A percentile compares a stretch with the other conserved stretches of the same genome.
These are phyloP conservation scores for Calonectria crousiana DNA, from an alignment of 2,329 filamentous ascomycete genomes.

Conservation along the genomic window DNA sequence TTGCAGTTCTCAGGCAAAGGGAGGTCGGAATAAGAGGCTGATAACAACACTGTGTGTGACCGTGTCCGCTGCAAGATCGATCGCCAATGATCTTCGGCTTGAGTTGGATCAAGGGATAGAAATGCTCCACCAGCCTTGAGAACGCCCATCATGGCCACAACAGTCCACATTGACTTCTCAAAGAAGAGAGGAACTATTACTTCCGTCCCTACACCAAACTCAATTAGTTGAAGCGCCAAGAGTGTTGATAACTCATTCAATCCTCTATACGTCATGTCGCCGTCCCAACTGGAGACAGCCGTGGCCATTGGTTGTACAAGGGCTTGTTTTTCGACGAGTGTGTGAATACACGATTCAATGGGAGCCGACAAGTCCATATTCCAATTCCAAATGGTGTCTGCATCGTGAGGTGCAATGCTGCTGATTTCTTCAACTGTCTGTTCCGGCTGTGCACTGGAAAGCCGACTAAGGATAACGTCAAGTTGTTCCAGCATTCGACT, in stretches of 20 bases:
- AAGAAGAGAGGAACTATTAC: background rate
- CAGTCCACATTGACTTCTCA: constrained; percentile 1
- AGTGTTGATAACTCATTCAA: background rate
- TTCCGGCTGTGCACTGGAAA: background rate
- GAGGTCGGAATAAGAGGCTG: background rate
- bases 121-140: constrained; percentile 3
- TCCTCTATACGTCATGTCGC: background rate
- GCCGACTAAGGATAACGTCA: constrained; percentile 6
- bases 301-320: background rate
- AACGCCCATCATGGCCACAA: background rate
- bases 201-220: background rate
- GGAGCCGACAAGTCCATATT: background rate
- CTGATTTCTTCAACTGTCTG: constrained; percentile 12
- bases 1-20: background rate
- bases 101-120: background rate
- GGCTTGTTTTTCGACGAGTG: background rate
- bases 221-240: background rate
- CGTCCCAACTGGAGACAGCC: background rate
- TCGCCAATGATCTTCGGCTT: background rate
- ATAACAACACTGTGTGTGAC: background rate
- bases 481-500: constrained; percentile 9
- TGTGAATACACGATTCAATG: background rate
- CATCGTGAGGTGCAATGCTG: background rate
- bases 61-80: background rate
- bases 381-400: background rate